Evolutionary conservation across 2,329 filamentous ascomycete species (phyloP).

Genomic region (Paecilomyces dactylethromorphus): DNA sequence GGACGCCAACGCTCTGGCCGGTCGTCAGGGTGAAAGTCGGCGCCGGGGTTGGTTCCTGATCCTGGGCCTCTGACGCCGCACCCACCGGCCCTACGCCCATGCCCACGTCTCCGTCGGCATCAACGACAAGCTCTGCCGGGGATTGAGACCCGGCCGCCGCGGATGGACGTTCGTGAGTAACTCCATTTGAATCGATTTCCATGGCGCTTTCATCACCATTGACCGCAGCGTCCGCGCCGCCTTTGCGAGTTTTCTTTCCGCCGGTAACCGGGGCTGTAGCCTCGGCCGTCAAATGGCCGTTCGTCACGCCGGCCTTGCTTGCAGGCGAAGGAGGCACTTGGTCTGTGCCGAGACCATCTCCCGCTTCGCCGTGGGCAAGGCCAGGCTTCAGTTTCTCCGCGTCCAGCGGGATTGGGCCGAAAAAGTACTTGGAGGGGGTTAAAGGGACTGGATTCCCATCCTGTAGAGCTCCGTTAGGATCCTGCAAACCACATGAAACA

Average conservation of each 20-base stretch:
- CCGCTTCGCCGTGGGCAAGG: constrained; percentile 15
- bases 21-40: constrained; percentile 34
- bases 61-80: constrained; percentile 15
- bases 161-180: constrained; percentile 19
- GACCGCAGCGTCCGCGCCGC: constrained; percentile 13
- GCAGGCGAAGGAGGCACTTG: constrained; percentile 22
- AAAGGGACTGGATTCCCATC: constrained; percentile 29
- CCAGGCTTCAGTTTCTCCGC: constrained; percentile 19
- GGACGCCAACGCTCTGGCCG: constrained; percentile 41
- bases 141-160: constrained; percentile 14
- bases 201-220: constrained; percentile 30
- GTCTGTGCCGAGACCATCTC: constrained; percentile 20
- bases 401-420: constrained; percentile 38
- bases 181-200: constrained; percentile 35
- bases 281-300: constrained; percentile 30
- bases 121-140: constrained; percentile 21
- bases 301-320: constrained; percentile 26
- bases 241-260: constrained; percentile 29
- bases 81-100: constrained; percentile 32
- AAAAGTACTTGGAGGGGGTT: constrained; percentile 38
- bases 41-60: constrained; percentile 24
- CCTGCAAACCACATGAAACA: constrained; percentile 2
- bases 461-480: constrained; percentile 21
- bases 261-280: constrained; percentile 18
- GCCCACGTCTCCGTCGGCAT: constrained; percentile 39